These are phyloP conservation scores for Xylaria palmicola DNA, from an alignment of 495 filamentous ascomycete species.

Conservation along the genomic window DNA sequence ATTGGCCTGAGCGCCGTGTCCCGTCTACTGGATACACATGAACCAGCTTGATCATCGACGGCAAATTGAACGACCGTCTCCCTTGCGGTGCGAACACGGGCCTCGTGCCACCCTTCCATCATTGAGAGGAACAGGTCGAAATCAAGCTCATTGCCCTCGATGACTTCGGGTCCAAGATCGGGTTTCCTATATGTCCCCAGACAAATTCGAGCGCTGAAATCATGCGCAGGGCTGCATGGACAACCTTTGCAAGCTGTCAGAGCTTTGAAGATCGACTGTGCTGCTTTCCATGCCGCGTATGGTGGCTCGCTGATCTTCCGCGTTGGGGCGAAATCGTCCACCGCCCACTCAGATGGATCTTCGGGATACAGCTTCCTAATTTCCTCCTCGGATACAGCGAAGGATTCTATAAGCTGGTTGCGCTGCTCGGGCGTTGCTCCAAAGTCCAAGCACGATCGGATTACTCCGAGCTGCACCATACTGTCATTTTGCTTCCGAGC, in stretches of 20 bases:
- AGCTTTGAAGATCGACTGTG: background rate
- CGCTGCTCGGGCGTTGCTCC: background rate
- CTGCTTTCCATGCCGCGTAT: background rate
- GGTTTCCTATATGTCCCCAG: constrained; percentile 7
- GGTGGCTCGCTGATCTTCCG: background rate
- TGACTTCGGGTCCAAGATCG: background rate
- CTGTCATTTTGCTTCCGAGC: background rate
- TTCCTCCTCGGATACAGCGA: background rate
- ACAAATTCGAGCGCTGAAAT: background rate
- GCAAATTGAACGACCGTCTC: constrained; percentile 1
- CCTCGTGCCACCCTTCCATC: constrained; percentile 3
- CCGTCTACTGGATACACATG: background rate
- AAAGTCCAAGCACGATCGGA: background rate
- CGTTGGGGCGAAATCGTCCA: background rate
- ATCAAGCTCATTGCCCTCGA: background rate
- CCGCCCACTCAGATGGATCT: background rate
- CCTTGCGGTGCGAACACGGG: background rate
- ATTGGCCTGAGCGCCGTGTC: background rate
- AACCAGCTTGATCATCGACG: background rate
- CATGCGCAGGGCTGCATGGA: background rate
- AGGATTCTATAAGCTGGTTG: background rate
- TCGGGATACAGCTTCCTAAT: background rate
- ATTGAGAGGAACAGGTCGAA: constrained; percentile 10
- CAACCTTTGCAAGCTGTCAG: constrained; percentile 3
- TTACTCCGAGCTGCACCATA: background rate